These are phyloP conservation scores for Torulaspora pretoriensis DNA, from an alignment of 1,139 yeast genomes.

Conservation along the genomic window DNA sequence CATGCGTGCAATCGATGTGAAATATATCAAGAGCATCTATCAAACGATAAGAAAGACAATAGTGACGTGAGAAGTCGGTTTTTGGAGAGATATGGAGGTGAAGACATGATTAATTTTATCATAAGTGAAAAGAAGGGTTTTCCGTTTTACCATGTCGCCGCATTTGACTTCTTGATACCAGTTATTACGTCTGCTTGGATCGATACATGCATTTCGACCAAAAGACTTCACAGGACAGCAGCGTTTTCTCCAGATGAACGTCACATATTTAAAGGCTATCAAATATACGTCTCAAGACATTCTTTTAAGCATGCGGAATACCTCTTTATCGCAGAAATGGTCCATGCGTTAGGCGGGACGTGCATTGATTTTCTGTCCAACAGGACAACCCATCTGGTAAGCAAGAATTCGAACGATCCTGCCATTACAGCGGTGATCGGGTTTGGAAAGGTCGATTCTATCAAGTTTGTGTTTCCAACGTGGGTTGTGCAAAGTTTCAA, in stretches of 20 bases:
- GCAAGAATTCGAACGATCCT: slow-evolving; percentile 51
- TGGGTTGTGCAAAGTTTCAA: slow-evolving; percentile 75
- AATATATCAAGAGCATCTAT: slow-evolving; percentile 10
- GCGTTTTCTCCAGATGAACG: slow-evolving; percentile 62
- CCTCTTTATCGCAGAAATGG: slow-evolving; percentile 52
- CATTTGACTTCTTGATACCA: slow-evolving; percentile 58
- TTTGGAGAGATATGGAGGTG: slow-evolving; percentile 10
- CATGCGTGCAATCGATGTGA: slow-evolving; percentile 17
- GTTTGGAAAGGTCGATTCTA: slow-evolving; percentile 39
- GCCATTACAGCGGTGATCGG: slow-evolving; percentile 38
- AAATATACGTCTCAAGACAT: slow-evolving; percentile 58
- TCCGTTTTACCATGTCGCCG: slow-evolving; percentile 47
- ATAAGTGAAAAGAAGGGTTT: slow-evolving; percentile 53
- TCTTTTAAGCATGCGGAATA: slow-evolving; percentile 60
- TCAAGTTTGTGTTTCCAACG: slow-evolving; percentile 65
- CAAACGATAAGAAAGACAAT: slow-evolving; percentile 17
- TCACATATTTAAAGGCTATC: slow-evolving; percentile 57
- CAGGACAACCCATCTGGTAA: slow-evolving; percentile 73
- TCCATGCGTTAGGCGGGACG: slow-evolving; percentile 71
- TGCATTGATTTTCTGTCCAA: slow-evolving; percentile 59
- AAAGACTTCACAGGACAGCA: slow-evolving; percentile 47
- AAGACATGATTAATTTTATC: slow-evolving; percentile 44
- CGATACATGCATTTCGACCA: slow-evolving; percentile 43
- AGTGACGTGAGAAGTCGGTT: slow-evolving; percentile 25
- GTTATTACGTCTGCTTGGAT: slow-evolving; percentile 68